A percentile compares a stretch with the other conserved stretches of the same genome.
Evolutionary conservation across 176 grass and related monocot genomes (phyloP).

Genomic region (Carex pumila): DNA sequence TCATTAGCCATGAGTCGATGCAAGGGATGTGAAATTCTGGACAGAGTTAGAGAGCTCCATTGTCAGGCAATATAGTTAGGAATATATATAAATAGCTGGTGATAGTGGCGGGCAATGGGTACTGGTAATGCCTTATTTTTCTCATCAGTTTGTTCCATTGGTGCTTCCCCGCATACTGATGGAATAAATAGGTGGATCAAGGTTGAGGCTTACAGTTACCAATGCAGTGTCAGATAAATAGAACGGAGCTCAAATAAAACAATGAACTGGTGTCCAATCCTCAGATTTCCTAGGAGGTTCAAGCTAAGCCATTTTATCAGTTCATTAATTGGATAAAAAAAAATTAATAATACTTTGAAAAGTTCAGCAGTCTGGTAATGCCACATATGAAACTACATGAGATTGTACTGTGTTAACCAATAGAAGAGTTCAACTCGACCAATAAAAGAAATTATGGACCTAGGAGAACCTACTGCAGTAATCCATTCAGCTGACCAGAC

Average conservation of each 20-base stretch:
- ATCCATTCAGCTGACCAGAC: background rate
- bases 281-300: background rate
- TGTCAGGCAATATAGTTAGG: background rate
- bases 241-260: background rate
- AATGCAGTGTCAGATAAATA: background rate
- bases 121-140: background rate
- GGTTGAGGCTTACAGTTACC: background rate
- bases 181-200: background rate
- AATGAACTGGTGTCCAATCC: background rate
- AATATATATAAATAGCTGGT: background rate
- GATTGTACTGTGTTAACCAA: background rate
- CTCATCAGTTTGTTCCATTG: background rate
- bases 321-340: background rate
- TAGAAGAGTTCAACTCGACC: background rate
- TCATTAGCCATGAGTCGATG: slow-evolving; percentile 87
- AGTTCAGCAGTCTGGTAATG: background rate
- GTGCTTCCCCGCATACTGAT: background rate
- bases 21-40: slow-evolving; percentile 81
- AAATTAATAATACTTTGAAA: background rate
- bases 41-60: background rate
- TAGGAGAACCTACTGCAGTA: background rate
- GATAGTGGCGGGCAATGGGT: background rate
- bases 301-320: background rate
- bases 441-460: background rate
- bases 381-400: background rate